Percentiles rank a stretch among this genome's conserved stretches.
These are phyloP conservation scores for Pseudopithomyces chartarum DNA, from an alignment of 2,329 filamentous ascomycete genomes.

Conservation along the genomic window DNA sequence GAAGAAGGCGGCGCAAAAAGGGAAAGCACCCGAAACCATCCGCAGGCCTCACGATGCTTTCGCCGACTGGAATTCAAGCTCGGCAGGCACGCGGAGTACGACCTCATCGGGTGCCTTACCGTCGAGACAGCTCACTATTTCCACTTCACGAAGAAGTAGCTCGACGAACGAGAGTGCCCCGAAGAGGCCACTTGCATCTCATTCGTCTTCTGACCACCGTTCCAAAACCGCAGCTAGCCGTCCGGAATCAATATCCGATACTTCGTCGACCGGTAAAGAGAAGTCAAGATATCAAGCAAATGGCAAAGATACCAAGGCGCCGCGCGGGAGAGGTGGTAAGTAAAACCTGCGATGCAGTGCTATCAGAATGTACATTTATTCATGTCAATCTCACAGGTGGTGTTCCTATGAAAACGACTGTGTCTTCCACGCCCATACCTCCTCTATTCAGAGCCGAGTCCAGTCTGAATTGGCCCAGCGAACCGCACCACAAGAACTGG, in stretches of 20 bases:
- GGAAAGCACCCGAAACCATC: conserved; percentile 29
- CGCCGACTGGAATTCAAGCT: conserved; percentile 28
- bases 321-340: conserved; percentile 41
- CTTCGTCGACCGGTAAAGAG: conserved; percentile 37
- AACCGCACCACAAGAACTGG: conserved; percentile 36
- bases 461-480: conserved; percentile 21
- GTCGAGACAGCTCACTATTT: conserved; percentile 33
- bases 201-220: conserved; percentile 24
- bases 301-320: conserved; percentile 46
- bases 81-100: conserved; percentile 21
- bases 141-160: conserved; percentile 35
- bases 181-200: conserved; percentile 28
- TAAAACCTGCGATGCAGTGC: neutral
- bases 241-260: conserved; percentile 32
- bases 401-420: conserved; percentile 40
- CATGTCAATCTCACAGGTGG: conserved; percentile 21
- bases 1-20: conserved; percentile 41
- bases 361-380: neutral
- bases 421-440: conserved; percentile 17
- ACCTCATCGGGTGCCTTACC: conserved; percentile 21
- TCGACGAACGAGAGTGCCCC: conserved; percentile 29
- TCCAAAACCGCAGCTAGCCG: conserved; percentile 29
- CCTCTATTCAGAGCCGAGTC: conserved; percentile 32
- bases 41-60: conserved; percentile 33
- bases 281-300: conserved; percentile 41